Percentiles rank a stretch among this genome's conserved stretches.
Conservation (phyloP, 176 grass and related monocot species). For the Bromus sterilis region DNA sequence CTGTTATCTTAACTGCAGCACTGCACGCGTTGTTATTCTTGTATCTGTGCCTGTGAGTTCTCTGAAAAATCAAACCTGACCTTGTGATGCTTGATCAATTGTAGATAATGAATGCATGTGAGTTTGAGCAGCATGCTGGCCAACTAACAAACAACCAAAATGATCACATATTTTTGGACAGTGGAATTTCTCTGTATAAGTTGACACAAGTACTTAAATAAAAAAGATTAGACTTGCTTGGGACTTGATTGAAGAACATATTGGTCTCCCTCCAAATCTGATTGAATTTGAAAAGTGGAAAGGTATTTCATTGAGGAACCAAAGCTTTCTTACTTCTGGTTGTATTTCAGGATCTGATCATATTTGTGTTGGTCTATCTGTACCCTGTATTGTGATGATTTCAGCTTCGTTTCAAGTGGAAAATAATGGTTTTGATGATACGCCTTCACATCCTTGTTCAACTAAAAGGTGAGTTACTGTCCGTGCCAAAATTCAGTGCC, state of each 20-base stretch:
- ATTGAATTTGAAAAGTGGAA: constrained; percentile 52
- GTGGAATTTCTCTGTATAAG: constrained; percentile 47
- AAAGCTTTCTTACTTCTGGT: not conserved
- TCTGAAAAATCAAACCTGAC: not conserved
- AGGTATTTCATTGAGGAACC: constrained; percentile 30
- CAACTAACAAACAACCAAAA: constrained; percentile 52
- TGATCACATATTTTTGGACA: constrained; percentile 60
- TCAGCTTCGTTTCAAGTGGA: constrained; percentile 38
- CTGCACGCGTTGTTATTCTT: not conserved
- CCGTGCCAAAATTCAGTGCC: not conserved
- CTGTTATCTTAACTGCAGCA: constrained; percentile 3
- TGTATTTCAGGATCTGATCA: constrained; percentile 18
- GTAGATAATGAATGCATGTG: constrained; percentile 54
- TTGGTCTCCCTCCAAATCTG: constrained; percentile 40
- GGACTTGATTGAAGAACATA: constrained; percentile 41
- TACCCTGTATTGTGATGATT: not conserved
- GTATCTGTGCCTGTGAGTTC: not conserved
- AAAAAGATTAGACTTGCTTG: constrained; percentile 37
- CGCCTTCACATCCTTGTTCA: constrained; percentile 15
- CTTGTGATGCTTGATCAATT: constrained; percentile 15
- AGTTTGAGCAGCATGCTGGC: constrained; percentile 52
- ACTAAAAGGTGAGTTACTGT: constrained; percentile 26
- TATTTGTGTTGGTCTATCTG: not conserved
- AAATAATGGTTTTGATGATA: constrained; percentile 13
- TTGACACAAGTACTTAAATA: constrained; percentile 51